phyloP scores from a whole-genome alignment of 179 eudicot species.

The Nepenthes alata region DNA sequence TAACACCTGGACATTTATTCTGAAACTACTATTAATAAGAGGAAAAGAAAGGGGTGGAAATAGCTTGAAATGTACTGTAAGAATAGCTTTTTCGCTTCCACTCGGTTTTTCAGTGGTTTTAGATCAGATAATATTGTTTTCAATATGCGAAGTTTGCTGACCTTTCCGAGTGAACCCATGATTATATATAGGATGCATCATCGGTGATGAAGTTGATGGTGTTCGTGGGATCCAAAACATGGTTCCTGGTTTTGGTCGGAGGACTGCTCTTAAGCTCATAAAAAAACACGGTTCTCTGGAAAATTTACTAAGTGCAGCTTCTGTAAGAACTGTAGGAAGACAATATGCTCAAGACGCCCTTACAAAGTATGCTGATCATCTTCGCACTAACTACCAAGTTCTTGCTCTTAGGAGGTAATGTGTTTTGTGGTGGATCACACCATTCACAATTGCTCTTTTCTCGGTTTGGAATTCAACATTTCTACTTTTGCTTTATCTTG shows the following conservation, averaged over 20 bases:
- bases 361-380: slow-evolving; percentile 58
- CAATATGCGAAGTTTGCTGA: neutral
- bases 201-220: slow-evolving; percentile 91
- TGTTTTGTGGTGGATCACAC: neutral
- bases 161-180: slow-evolving; percentile 1
- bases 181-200: slow-evolving; percentile 62
- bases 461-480: too few relatives aligned
- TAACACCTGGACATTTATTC: too few relatives aligned
- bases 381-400: slow-evolving; percentile 65
- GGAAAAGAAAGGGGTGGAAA: too few relatives aligned
- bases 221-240: slow-evolving; percentile 85
- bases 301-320: slow-evolving; percentile 65
- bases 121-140: neutral
- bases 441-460: too few relatives aligned
- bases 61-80: too few relatives aligned
- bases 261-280: slow-evolving; percentile 76
- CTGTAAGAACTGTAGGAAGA: slow-evolving; percentile 74
- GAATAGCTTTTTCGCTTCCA: neutral
- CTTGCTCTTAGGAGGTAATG: slow-evolving; percentile 71
- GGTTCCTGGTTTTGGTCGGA: slow-evolving; percentile 79
- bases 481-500: neutral
- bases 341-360: slow-evolving; percentile 85
- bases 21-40: too few relatives aligned
- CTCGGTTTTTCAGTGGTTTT: neutral
- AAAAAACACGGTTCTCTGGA: slow-evolving; percentile 73